Percentiles rank a stretch among this genome's conserved stretches.
Evolutionary conservation across 2,329 filamentous ascomycete species (phyloP).

Genomic region (Aspergillus pseudoglaucus): DNA sequence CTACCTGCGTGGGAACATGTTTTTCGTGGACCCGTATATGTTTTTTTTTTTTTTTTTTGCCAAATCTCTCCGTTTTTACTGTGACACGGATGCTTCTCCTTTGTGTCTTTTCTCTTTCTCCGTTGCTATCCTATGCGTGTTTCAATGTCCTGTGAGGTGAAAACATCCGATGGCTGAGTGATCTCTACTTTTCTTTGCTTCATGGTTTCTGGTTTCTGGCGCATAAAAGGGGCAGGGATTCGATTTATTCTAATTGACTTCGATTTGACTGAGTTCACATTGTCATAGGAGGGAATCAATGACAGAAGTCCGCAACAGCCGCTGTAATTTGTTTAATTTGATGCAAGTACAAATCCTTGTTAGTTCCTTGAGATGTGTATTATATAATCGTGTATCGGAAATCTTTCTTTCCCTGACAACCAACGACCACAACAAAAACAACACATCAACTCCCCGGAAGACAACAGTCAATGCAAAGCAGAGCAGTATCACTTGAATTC

Average conservation of each 20-base stretch:
- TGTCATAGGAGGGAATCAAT: constrained; percentile 20
- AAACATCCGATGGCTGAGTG: constrained; percentile 9
- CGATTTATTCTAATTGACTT: constrained; percentile 26
- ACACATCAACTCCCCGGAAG: background rate
- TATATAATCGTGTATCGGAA: too few relatives aligned
- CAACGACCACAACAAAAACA: constrained; percentile 1
- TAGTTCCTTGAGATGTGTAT: too few relatives aligned
- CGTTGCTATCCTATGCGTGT: background rate
- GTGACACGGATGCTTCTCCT: constrained; percentile 16
- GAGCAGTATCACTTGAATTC: too few relatives aligned
- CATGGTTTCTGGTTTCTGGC: constrained; percentile 23
- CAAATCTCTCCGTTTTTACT: constrained; percentile 11
- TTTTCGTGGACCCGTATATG: constrained; percentile 12
- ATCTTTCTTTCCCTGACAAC: too few relatives aligned
- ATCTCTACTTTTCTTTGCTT: constrained; percentile 11
- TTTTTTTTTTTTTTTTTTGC: constrained; percentile 11
- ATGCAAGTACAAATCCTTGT: background rate
- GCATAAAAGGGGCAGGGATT: constrained; percentile 28
- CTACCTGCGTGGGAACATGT: constrained; percentile 21
- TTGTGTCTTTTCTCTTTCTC: constrained; percentile 1
- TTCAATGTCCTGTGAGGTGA: constrained; percentile 5
- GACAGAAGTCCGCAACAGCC: constrained; percentile 12
- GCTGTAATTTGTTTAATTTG: constrained; percentile 5
- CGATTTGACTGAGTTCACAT: constrained; percentile 24
- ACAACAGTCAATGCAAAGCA: background rate